Conservation (phyloP, 805 yeast genomes). For the Candida peoriensis region DNA sequence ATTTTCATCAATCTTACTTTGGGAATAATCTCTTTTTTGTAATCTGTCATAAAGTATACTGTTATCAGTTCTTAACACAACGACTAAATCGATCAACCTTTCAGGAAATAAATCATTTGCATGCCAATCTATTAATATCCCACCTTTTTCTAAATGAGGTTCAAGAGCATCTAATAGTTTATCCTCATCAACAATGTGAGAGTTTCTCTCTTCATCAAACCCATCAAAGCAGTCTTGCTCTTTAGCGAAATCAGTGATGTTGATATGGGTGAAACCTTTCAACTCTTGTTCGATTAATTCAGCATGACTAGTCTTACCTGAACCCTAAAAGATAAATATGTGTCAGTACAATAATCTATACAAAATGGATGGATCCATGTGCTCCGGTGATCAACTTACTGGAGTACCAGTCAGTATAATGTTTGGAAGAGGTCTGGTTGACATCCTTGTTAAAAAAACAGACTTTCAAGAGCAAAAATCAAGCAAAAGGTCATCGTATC, state of each 20-base stretch:
- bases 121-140: conserved; percentile 93
- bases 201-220: conserved; percentile 78
- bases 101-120: conserved; percentile 95
- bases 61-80: conserved; percentile 80
- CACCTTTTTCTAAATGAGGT: conserved; percentile 77
- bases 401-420: conserved; percentile 95
- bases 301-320: conserved; percentile 81
- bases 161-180: conserved; percentile 77
- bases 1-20: conserved; percentile 82
- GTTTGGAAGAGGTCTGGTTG: conserved; percentile 44
- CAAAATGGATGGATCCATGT: too few species aligned
- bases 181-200: conserved; percentile 91
- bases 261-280: conserved; percentile 44
- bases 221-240: conserved; percentile 74
- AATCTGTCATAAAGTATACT: conserved; percentile 69
- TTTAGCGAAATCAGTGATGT: conserved; percentile 79
- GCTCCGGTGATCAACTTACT: too few species aligned
- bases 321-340: conserved; percentile 43
- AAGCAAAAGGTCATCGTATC: too few species aligned
- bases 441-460: conserved; percentile 11
- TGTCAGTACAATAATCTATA: too few species aligned
- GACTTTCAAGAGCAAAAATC: too few species aligned
- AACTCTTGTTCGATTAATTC: conserved; percentile 49
- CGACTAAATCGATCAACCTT: conserved; percentile 83
- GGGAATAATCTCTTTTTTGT: conserved; percentile 69